Evolutionary conservation across 2,329 filamentous ascomycete genomes (phyloP), one percentile per base, ranked within the genome.

Genomic region (Hirsutella thompsonii): DNA sequence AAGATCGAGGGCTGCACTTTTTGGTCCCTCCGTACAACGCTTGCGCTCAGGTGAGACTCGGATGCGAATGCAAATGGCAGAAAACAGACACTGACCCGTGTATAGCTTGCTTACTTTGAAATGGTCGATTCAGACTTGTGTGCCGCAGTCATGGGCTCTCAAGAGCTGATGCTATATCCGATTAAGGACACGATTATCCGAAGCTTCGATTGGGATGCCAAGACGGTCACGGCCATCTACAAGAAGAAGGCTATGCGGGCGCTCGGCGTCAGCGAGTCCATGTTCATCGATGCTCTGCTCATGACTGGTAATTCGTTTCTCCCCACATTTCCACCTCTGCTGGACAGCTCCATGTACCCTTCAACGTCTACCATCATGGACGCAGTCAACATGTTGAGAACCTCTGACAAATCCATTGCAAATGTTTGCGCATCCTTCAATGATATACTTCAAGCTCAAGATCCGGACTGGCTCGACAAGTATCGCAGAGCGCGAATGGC

Each of bases 21-120:
- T 68, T 86, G 37, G 83, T 93, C 36, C 82, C 90, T 11, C 90
- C 90, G 1, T 94, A 87, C 66, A 88, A 83, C 59, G 87, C 89
- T 30, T 81, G 83, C 52, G 85, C 86, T 44, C 87, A 94, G 76
- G 85, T 90, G 62, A 56, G 68, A 58, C 20, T 35, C 33, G 10
- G 11, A n/a, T 26, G 23, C 16, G 3, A 5, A 13, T 16, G 21
- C 23, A n/a, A 5, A 13, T 5, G 8, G n/a, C 16, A 5, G 23
- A 18, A 30, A 19, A 20, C 38, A 29, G 16, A 20, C 11, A 11
- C 37, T 45, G 16, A 37, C 29, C 23, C 28, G 21, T n/a, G 6
- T 10, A 19, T 34, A 47, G 80, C 75, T 94, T 47, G 83, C 85
- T 36, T 87, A 90, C 55, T 77, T 94, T 43, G 78, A 84, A 47